phyloP scores from a whole-genome alignment of 2,329 filamentous ascomycete species.

The Chrysoporthe cubensis region DNA sequence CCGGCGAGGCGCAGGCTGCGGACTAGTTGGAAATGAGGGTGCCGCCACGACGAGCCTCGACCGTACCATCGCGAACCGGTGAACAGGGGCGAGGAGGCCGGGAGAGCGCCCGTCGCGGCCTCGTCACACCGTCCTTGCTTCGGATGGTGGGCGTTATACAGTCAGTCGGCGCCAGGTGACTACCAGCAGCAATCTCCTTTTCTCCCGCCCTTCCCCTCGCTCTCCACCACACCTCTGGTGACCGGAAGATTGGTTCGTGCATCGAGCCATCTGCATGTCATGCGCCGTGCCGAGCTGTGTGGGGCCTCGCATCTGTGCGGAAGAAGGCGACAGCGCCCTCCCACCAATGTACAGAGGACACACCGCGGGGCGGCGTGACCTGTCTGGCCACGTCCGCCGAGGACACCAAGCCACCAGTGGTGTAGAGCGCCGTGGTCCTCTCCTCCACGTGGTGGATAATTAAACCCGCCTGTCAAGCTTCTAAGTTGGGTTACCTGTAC shows the following conservation, averaged over 20 bases:
- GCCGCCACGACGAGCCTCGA: background rate
- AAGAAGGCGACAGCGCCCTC: background rate
- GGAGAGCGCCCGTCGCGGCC: no score
- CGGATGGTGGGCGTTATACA: background rate
- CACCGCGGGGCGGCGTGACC: background rate
- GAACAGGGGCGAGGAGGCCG: no score
- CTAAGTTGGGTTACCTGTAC: background rate
- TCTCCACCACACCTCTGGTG: no score
- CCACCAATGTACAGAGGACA: background rate
- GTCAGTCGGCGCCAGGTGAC: background rate
- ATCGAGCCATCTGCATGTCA: no score
- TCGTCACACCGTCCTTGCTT: no score
- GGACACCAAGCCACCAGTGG: background rate
- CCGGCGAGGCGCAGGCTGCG: background rate
- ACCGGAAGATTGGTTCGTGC: no score
- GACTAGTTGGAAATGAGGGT: background rate
- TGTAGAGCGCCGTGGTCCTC: background rate
- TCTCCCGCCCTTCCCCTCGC: no score
- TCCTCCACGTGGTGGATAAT: slow-evolving; percentile 10
- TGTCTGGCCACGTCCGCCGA: background rate
- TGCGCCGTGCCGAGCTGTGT: no score
- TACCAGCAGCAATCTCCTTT: background rate
- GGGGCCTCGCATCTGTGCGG: background rate
- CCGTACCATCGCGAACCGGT: background rate
- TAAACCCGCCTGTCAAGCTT: background rate